Base-by-base conservation (phyloP, 2,329 filamentous ascomycete species). In the Sporothrix globosa region DNA sequence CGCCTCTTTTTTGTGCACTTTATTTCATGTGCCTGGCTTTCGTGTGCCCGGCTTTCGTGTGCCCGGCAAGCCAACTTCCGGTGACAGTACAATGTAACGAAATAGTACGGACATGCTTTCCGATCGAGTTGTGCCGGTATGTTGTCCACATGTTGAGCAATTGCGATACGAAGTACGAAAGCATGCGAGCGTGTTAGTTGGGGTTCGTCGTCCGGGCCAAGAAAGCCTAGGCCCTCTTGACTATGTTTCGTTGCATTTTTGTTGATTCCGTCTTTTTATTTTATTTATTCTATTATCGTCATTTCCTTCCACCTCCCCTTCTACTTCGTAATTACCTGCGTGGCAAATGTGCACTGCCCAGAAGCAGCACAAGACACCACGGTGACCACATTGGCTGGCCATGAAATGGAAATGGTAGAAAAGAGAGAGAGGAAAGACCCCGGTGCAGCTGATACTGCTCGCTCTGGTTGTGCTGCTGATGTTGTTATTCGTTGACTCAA, bases 61-160 rank as follows among this genome's bases (percentile, higher is more conserved):
- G 54, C 30, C 34, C 46, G 58, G 58, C 58, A 61, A 17, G 44
- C 27, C 34, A 14, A 34, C 58, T 61, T 34, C 58, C 58, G 39
- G 10, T 19, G 34, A 60, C 34, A 44, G 4, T 44, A 44, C 41
- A 44, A 44, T 10, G 41, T 44, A 41, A n/a, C n/a, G n/a, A n/a
- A n/a, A n/a, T n/a, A n/a, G n/a, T n/a, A n/a, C n/a, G n/a, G n/a
- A n/a, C 27, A 30, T 30, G 27, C 5, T 30, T 30, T 3, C 27
- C 27, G 30, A 17, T 58, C 54, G 54, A 58, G 54, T 58, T 58
- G 54, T 58, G 54, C 54, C 39, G 54, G 54, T 41, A 44, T 11
- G 41, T 14, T 44, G 27, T 30, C 27, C 27, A 30, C 27, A 30
- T 4, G 27, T 30, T 4, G 27, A 0, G 27, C 0, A 30, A 2